phyloP scores from a whole-genome alignment of 805 yeast species.

The Zygotorulaspora danielsina region DNA sequence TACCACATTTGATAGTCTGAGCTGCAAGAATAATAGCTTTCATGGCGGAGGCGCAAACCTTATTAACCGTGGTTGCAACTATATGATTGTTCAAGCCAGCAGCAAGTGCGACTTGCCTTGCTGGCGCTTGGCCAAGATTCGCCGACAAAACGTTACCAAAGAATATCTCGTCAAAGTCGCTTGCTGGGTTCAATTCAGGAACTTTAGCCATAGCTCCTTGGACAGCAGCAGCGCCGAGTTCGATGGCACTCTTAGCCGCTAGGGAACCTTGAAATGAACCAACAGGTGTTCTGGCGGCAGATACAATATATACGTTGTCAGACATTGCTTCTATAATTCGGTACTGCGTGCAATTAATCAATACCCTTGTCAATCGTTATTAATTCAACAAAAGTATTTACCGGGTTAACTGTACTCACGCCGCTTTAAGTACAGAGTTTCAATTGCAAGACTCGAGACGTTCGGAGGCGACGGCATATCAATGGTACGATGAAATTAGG shows the following conservation, averaged over 20 bases:
- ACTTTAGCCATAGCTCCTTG: conserved; percentile 80
- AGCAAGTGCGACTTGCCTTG: conserved; percentile 91
- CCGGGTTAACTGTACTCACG: too few relatives aligned
- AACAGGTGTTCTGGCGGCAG: conserved; percentile 91
- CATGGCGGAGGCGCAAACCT: conserved; percentile 96
- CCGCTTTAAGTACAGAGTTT: too few relatives aligned
- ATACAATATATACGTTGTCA: conserved; percentile 74
- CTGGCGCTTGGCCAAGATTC: conserved; percentile 95
- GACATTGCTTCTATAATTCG: conserved; percentile 25
- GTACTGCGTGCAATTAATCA: conserved; percentile 1
- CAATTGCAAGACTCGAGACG: too few relatives aligned
- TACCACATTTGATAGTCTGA: conserved; percentile 82
- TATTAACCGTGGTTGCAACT: conserved; percentile 87
- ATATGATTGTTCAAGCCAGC: conserved; percentile 80
- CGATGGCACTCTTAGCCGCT: conserved; percentile 70
- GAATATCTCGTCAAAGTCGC: conserved; percentile 79
- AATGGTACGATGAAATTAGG: too few relatives aligned
- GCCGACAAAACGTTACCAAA: conserved; percentile 94
- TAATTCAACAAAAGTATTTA: too few relatives aligned
- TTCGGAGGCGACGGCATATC: too few relatives aligned
- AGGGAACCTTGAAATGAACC: conserved; percentile 90
- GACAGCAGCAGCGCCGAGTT: conserved; percentile 90
- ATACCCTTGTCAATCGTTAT: too few relatives aligned
- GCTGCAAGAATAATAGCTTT: conserved; percentile 88
- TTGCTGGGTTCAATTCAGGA: conserved; percentile 65